Conservation (phyloP, 768 basidiomycete genomes). For the Trametes cubensis region DNA sequence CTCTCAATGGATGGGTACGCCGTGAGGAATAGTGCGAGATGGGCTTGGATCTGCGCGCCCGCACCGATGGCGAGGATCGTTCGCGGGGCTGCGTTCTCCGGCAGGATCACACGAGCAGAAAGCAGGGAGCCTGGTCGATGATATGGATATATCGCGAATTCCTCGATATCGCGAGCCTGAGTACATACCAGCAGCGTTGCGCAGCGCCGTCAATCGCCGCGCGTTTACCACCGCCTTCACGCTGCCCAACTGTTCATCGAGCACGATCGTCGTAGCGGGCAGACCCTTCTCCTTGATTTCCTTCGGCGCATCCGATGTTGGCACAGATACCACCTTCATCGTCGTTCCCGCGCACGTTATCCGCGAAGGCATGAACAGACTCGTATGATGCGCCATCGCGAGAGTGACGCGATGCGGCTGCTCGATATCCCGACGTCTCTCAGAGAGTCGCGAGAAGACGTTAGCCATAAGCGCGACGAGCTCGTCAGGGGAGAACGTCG, state of each 20-base stretch:
- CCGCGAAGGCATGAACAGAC: slow-evolving; percentile 85
- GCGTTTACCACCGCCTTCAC: slow-evolving; percentile 83
- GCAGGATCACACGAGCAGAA: slow-evolving; percentile 57
- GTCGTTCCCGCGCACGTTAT: slow-evolving; percentile 55
- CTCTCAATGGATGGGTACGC: slow-evolving; percentile 54
- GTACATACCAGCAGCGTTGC: slow-evolving; percentile 79
- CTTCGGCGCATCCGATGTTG: slow-evolving; percentile 43
- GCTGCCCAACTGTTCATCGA: slow-evolving; percentile 70
- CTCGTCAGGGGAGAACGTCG: slow-evolving; percentile 46
- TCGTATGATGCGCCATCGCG: slow-evolving; percentile 54
- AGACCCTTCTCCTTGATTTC: slow-evolving; percentile 50
- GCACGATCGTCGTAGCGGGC: slow-evolving; percentile 73
- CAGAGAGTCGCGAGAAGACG: slow-evolving; percentile 55
- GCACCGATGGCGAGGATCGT: slow-evolving; percentile 69
- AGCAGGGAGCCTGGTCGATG: slow-evolving; percentile 61
- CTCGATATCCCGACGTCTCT: slow-evolving; percentile 15
- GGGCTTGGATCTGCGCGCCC: slow-evolving; percentile 69
- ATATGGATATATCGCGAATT: neutral
- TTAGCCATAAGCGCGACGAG: slow-evolving; percentile 59
- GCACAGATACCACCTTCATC: slow-evolving; percentile 83
- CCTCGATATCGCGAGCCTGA: neutral
- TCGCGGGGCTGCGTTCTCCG: slow-evolving; percentile 38
- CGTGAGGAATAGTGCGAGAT: slow-evolving; percentile 62
- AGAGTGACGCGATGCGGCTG: slow-evolving; percentile 65
- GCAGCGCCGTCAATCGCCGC: slow-evolving; percentile 70